Percentiles rank a stretch among this genome's conserved stretches.
phyloP scores from a whole-genome alignment of 1,284 basidiomycete genomes.

The Lentinus polychrous region DNA sequence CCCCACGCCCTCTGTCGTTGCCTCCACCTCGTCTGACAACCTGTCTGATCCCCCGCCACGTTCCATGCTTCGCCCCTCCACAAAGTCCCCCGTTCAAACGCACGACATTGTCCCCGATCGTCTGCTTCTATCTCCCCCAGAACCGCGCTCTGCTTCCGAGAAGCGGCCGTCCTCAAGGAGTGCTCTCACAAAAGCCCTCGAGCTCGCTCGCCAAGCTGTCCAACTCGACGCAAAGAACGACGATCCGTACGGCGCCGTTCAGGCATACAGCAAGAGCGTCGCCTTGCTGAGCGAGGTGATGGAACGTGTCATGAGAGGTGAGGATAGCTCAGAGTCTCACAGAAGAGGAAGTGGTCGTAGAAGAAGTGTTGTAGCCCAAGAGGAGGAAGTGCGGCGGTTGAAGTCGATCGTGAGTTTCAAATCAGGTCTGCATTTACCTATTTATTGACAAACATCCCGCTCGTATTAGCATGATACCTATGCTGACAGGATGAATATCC shows the following conservation, averaged over 20 bases:
- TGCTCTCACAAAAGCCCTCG: conserved; percentile 70
- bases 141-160: conserved; percentile 31
- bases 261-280: conserved; percentile 77
- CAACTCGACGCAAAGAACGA: conserved; percentile 75
- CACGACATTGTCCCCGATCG: conserved; percentile 37
- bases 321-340: conserved; percentile 60
- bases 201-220: conserved; percentile 79
- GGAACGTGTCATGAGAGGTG: conserved; percentile 77
- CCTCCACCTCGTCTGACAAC: conserved; percentile 38
- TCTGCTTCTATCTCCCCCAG: conserved; percentile 37
- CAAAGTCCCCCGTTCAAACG: conserved; percentile 16
- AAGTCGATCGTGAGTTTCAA: conserved; percentile 68
- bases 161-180: conserved; percentile 63
- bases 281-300: conserved; percentile 79
- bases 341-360: conserved; percentile 53
- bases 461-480: conserved; percentile 77
- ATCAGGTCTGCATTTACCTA: conserved; percentile 7
- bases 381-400: conserved; percentile 74
- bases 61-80: conserved; percentile 32
- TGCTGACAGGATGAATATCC: conserved; percentile 82
- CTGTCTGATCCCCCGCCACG: conserved; percentile 46
- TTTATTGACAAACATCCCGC: conserved; percentile 3
- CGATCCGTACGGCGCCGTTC: conserved; percentile 74
- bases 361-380: conserved; percentile 75
- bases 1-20: conserved; percentile 21